Evolutionary conservation across 1,139 yeast genomes (phyloP), one percentile per base, ranked within the genome.

Genomic region (Pichia sp.): DNA sequence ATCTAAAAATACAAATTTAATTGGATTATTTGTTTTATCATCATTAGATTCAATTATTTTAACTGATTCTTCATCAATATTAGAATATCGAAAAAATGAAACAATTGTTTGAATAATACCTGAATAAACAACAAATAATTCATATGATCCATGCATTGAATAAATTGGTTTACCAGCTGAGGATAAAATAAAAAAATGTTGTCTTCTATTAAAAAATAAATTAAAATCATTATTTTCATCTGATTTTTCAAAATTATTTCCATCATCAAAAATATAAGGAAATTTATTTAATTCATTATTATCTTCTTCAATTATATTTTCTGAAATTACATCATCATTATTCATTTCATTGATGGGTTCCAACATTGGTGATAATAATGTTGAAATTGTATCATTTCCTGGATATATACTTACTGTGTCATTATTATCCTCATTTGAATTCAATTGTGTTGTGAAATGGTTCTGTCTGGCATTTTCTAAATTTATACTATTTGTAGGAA

Each of bases 151-250:
- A 61, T 83, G 76, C 72, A 85, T 72, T 1, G 95, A 79, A 65
- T 84, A 92, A 7, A 92, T 86, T 1, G 96, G 97, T 64, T 92
- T 92, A 0, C 98, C 98, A 0, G 97, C 96, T 2, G 83, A 70
- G 0, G 96, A 88, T n/a, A 92, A 71, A 6, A 92, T 79, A 55
- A 89, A 81, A 58, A 86, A 88, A 49, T 86, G 94, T 63, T 85
- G 86, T 46, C 73, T 66, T 42, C 71, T 75, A 40, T 57, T 54
- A 49, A 69, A 75, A 59, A 79, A 81, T 45, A 52, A 47, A 1
- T 58, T 58, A n/a, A 60, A 51, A 45, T 65, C 64, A 5, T 54
- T 41, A 31, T 52, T 43, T 28, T 56, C 50, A 47, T 65, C 69
- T 3, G 66, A 58, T 18, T 38, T 41, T 38, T 65, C 65, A 7